Evolutionary conservation across 2,329 filamentous ascomycete genomes (phyloP).

Genomic region (Onygena corvina): DNA sequence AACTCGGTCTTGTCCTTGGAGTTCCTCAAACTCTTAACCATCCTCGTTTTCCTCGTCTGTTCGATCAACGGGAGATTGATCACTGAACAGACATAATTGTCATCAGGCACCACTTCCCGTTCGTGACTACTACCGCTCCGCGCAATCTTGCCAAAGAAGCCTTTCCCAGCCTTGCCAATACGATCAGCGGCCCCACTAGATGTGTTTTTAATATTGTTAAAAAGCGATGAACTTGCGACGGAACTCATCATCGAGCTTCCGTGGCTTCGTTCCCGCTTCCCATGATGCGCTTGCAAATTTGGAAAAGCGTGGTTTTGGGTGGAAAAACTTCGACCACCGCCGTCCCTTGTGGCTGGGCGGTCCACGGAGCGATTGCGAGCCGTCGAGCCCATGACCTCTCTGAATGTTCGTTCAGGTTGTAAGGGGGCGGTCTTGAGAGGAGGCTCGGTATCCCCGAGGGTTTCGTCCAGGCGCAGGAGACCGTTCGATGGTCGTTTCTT

Average conservation of each 20-base stretch:
- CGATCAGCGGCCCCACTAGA: slow-evolving; percentile 62
- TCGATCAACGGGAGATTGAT: slow-evolving; percentile 78
- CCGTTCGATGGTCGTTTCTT: slow-evolving; percentile 31
- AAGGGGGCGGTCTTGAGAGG: slow-evolving; percentile 52
- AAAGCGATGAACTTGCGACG: slow-evolving; percentile 44
- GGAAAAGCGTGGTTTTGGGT: slow-evolving; percentile 17
- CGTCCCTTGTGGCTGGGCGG: slow-evolving; percentile 34
- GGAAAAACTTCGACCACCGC: slow-evolving; percentile 18
- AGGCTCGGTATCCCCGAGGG: slow-evolving; percentile 26
- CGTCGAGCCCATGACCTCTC: slow-evolving; percentile 53
- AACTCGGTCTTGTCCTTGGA: slow-evolving; percentile 94
- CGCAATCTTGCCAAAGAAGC: slow-evolving; percentile 65
- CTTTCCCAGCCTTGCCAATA: slow-evolving; percentile 61
- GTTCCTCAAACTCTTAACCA: slow-evolving; percentile 75
- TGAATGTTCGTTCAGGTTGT: slow-evolving; percentile 55
- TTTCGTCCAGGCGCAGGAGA: slow-evolving; percentile 30
- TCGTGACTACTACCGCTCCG: slow-evolving; percentile 56
- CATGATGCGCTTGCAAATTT: slow-evolving; percentile 22
- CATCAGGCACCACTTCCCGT: slow-evolving; percentile 58
- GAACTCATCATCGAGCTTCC: slow-evolving; percentile 36
- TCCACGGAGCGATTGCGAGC: slow-evolving; percentile 63
- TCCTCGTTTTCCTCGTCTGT: slow-evolving; percentile 80
- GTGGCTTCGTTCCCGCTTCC: slow-evolving; percentile 21
- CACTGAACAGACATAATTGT: slow-evolving; percentile 71
- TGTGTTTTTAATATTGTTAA: slow-evolving; percentile 61